These are phyloP conservation scores for Saraca asoca DNA, from an alignment of 331 rosid species.

Conservation along the genomic window DNA sequence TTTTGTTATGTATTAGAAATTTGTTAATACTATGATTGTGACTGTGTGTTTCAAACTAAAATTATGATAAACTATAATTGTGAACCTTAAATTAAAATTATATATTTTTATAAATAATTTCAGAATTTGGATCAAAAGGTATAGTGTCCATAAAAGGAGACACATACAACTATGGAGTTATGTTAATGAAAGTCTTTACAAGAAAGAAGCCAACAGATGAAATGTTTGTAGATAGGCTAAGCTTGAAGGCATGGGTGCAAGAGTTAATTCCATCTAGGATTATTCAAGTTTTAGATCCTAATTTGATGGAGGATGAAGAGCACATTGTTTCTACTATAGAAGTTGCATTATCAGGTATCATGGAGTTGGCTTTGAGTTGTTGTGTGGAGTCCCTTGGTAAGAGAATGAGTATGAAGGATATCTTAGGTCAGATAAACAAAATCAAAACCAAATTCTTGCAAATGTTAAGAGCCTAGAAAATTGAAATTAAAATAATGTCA, in stretches of 20 bases:
- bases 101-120: no score
- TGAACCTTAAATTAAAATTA: no score
- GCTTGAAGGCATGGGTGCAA: conserved; percentile 42
- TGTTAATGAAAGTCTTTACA: conserved; percentile 52
- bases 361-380: conserved; percentile 40
- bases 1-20: neutral
- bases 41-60: no score
- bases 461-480: neutral
- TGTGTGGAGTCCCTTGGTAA: conserved; percentile 23
- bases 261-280: conserved; percentile 27
- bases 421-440: neutral
- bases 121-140: conserved; percentile 48
- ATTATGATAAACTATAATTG: no score
- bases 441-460: conserved; percentile 2
- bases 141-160: no score
- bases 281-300: conserved; percentile 29
- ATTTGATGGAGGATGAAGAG: conserved; percentile 13
- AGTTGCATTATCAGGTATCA: conserved; percentile 18
- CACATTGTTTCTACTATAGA: neutral
- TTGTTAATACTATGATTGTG: no score
- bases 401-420: conserved; percentile 29
- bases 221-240: conserved; percentile 42
- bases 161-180: conserved; percentile 54
- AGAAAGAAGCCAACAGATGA: conserved; percentile 50
- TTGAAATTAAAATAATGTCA: no score